These are phyloP conservation scores for Thuja plicata DNA, from an alignment of 83 land plant species.

Conservation along the genomic window DNA sequence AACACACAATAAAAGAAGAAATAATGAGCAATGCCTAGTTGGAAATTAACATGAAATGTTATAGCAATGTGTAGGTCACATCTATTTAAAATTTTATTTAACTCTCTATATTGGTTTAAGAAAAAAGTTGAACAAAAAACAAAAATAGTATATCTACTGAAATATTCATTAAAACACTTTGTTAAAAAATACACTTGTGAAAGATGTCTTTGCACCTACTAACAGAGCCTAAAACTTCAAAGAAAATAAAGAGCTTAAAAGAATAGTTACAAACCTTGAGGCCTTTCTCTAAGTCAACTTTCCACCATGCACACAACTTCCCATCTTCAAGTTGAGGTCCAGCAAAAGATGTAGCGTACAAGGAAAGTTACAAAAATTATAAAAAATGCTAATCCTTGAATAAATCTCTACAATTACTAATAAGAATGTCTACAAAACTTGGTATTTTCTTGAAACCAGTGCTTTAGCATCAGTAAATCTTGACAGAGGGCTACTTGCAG, in stretches of 20 bases:
- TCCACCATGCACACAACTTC: conserved; percentile 81
- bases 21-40: background rate
- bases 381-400: no score
- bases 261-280: conserved; percentile 63
- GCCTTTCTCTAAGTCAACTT: conserved; percentile 83
- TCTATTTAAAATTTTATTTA: background rate
- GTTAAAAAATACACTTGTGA: background rate
- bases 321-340: conserved; percentile 84
- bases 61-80: background rate
- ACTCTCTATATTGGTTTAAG: no score
- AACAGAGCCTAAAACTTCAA: background rate
- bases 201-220: background rate
- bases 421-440: conserved; percentile 41
- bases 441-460: conserved; percentile 81
- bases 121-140: background rate
- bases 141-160: background rate
- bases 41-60: background rate
- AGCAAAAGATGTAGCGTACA: conserved; percentile 86
- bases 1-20: background rate
- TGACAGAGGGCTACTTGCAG: conserved; percentile 91
- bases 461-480: conserved; percentile 89
- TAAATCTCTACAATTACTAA: no score
- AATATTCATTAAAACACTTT: background rate
- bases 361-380: background rate
- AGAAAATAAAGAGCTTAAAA: background rate